Evolutionary conservation across 2,329 filamentous ascomycete genomes (phyloP), one percentile per base, ranked within the genome.

Genomic region (Aspergillus clavatus): DNA sequence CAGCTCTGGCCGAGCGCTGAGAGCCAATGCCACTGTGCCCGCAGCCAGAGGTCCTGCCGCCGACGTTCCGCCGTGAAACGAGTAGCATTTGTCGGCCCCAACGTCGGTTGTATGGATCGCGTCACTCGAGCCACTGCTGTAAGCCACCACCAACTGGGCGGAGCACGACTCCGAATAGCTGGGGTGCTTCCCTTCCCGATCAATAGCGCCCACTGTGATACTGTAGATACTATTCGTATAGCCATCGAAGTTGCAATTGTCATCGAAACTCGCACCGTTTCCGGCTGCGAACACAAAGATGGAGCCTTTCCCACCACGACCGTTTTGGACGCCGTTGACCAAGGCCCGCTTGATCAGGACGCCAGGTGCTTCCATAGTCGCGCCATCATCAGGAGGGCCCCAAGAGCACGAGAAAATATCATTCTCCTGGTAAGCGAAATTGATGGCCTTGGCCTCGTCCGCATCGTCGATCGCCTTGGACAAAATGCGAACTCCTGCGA

Each of bases 191-290:
- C 91, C 90, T 55, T 86, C 82, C 47, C 88, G 79, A 65, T 96
- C 90, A 51, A 98, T 85, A 26, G 91, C 91, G 28, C 93, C 93
- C 14, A 98, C 89, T 0, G 90, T 95, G 58, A 98, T 93, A 66
- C 89, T 96, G 76, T 97, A 98, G 58, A 98, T 98, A 64, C 90
- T 96, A 74, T 98, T 98, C 48, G 93, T 98, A 70, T 98, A 98
- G 29, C 93, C 93, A 63, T 98, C 93, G 65, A 98, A 98, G 67
- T 98, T 98, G 78, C 93, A 98, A 70, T 98, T 97, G 67, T 98
- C 93, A 38, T 87, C 90, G 53, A 75, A 81, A 3, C 77, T 75
- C 7, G 91, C 94, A 46, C 93, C 93, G 62, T 98, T 98, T 47
- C 93, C 93, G 54, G 91, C 90, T 35, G 93, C 93, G 68, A 98